These are phyloP conservation scores for Cytospora mali DNA, from an alignment of 2,329 filamentous ascomycete species.

Conservation along the genomic window DNA sequence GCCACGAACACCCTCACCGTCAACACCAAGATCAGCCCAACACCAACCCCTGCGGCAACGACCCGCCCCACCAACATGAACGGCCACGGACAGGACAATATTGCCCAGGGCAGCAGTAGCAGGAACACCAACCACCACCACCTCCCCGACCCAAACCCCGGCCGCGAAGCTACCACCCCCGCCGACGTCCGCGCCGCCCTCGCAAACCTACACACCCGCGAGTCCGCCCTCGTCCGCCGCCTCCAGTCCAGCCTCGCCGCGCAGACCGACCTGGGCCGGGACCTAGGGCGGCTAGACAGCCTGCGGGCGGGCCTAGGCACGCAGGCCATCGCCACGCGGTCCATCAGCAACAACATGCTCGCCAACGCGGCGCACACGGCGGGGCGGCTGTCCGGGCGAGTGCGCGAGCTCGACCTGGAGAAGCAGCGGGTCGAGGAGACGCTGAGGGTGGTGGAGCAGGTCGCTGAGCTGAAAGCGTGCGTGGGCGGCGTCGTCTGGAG, in stretches of 20 bases:
- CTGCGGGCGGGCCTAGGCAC: slow-evolving; percentile 85
- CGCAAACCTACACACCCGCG: slow-evolving; percentile 72
- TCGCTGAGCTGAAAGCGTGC: slow-evolving; percentile 94
- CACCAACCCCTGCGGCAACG: slow-evolving; percentile 17
- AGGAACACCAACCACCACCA: slow-evolving; percentile 28
- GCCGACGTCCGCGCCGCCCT: slow-evolving; percentile 80
- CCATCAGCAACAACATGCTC: slow-evolving; percentile 89
- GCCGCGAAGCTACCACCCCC: slow-evolving; percentile 73
- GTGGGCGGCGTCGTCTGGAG: slow-evolving; percentile 91
- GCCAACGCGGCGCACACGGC: slow-evolving; percentile 84
- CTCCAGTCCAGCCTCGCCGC: slow-evolving; percentile 78
- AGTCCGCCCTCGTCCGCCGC: slow-evolving; percentile 71
- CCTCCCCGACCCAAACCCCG: slow-evolving; percentile 37
- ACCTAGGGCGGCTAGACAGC: slow-evolving; percentile 84
- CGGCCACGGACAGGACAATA: slow-evolving; percentile 3
- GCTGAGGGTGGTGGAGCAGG: slow-evolving; percentile 89
- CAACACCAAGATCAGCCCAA: slow-evolving; percentile 28
- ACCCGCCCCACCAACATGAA: slow-evolving; percentile 18
- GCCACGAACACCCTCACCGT: slow-evolving; percentile 29
- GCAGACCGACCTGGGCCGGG: slow-evolving; percentile 83
- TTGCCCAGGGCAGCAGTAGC: slow-evolving; percentile 21
- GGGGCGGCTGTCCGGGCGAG: slow-evolving; percentile 79
- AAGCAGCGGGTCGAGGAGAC: slow-evolving; percentile 91
- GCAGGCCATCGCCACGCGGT: slow-evolving; percentile 80
- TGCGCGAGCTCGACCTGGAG: slow-evolving; percentile 86